A percentile compares a stretch with the other conserved stretches of the same genome.
These are phyloP conservation scores for Cantharellus anzutake DNA, from an alignment of 768 basidiomycete species.

Conservation along the genomic window DNA sequence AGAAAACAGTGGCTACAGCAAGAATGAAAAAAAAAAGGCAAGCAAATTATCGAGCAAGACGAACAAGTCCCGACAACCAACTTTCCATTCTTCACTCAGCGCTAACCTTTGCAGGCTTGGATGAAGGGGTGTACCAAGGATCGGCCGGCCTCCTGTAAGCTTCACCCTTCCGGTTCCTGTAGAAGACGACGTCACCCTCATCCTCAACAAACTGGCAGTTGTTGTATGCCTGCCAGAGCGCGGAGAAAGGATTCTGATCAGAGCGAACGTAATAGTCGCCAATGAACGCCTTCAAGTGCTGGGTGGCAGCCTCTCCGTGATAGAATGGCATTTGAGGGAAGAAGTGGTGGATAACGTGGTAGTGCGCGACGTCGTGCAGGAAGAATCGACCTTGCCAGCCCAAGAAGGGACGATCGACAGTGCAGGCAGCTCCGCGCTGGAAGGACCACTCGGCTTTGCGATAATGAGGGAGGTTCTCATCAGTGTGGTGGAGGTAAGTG, in stretches of 20 bases:
- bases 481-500: constrained; percentile 41
- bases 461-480: constrained; percentile 91
- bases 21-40: no score
- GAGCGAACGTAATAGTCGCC: constrained; percentile 27
- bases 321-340: constrained; percentile 8
- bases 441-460: constrained; percentile 79
- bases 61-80: no score
- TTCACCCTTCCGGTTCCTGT: constrained; percentile 33
- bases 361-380: constrained; percentile 10
- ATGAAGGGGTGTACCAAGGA: constrained; percentile 1
- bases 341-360: constrained; percentile 9
- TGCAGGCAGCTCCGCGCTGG: constrained; percentile 79
- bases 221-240: constrained; percentile 40
- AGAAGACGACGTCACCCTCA: constrained; percentile 36
- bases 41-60: no score
- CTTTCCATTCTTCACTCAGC: no score
- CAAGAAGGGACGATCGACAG: constrained; percentile 45
- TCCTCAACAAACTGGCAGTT: constrained; percentile 46
- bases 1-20: no score
- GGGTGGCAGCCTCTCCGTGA: constrained; percentile 30
- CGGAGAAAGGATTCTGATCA: constrained; percentile 33
- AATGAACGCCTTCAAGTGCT: constrained; percentile 32
- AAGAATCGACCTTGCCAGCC: constrained; percentile 10
- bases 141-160: neutral
- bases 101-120: no score